Evolutionary conservation across 164 flowering plant genomes (phyloP), one percentile per base, ranked within the genome.

Genomic region (Akebia trifoliata): DNA sequence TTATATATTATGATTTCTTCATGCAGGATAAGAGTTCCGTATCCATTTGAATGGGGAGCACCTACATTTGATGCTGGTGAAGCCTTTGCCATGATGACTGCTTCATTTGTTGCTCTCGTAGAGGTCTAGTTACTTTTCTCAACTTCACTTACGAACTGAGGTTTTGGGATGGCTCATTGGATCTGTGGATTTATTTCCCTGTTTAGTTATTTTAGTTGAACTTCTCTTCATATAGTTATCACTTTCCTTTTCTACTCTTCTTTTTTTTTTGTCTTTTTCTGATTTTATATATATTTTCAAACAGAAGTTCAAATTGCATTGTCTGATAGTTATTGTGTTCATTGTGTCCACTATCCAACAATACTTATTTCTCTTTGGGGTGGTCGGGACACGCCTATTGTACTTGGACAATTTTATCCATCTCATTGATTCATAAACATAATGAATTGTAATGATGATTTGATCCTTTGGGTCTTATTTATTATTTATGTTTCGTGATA

Each of bases 21-120:
- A 54, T 63, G 52, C 76, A 87, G 95, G 96, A 87, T 87, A 62
- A 76, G 82, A 68, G 74, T 87, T 76, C 96, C 96, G 6, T 87
- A 79, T 54, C 64, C 64, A n/a, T 61, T 61, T 52, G 57, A 61
- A 34, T 61, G 56, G 56, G 64, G 64, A 40, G 31, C 92, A 14
- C 92, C 96, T 44, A 69, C 90, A 26, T 87, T 87, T 70, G 79
- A 85, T 75, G 96, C 92, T 46, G 92, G 92, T 46, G 90, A 87
- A 71, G 83, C 82, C 50, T 87, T 85, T 73, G 92, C 92, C 28
- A 87, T 87, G 95, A 79, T 85, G 92, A 69, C 72, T 68, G 83
- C 83, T 61, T 76, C 92, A 34, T 83, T 83, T 69, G 96, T 87
- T 56, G 81, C 87, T 36, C 90, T 87, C 55, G 85, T 87, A 6